phyloP scores from a whole-genome alignment of 257 asterid species.

The Nicotiana benthamiana region DNA sequence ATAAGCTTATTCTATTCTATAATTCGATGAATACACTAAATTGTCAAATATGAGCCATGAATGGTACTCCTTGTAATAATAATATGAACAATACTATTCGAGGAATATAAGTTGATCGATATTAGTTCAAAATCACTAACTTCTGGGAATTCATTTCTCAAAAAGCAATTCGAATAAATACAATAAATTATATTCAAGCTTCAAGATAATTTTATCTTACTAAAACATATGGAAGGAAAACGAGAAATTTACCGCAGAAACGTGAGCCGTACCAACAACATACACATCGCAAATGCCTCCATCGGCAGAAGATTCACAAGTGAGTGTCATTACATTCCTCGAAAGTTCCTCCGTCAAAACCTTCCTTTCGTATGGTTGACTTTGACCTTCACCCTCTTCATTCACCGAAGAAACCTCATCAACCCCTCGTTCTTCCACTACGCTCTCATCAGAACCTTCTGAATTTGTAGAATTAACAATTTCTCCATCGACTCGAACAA shows the following conservation, averaged over 20 bases:
- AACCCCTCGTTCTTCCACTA: background rate
- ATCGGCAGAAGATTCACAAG: constrained; percentile 64
- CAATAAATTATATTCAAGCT: background rate
- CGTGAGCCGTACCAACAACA: constrained; percentile 88
- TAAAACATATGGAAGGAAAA: constrained; percentile 2
- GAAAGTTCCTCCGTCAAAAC: constrained; percentile 63
- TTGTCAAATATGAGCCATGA: background rate
- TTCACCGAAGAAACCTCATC: background rate
- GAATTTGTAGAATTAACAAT: background rate
- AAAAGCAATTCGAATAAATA: background rate
- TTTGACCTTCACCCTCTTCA: background rate
- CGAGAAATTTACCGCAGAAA: constrained; percentile 9
- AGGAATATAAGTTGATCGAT: background rate
- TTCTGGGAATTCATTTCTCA: background rate
- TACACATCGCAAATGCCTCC: constrained; percentile 82
- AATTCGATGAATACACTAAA: background rate
- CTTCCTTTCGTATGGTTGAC: constrained; percentile 31
- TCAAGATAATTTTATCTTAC: background rate
- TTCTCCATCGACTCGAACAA: constrained; percentile 32
- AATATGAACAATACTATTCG: background rate
- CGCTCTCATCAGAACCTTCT: constrained; percentile 7
- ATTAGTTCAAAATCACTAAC: background rate
- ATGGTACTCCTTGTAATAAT: background rate
- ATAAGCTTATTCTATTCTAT: background rate
- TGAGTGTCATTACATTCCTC: constrained; percentile 47